These are phyloP conservation scores for Emergomyces orientalis DNA, from an alignment of 2,329 filamentous ascomycete species.

Conservation along the genomic window DNA sequence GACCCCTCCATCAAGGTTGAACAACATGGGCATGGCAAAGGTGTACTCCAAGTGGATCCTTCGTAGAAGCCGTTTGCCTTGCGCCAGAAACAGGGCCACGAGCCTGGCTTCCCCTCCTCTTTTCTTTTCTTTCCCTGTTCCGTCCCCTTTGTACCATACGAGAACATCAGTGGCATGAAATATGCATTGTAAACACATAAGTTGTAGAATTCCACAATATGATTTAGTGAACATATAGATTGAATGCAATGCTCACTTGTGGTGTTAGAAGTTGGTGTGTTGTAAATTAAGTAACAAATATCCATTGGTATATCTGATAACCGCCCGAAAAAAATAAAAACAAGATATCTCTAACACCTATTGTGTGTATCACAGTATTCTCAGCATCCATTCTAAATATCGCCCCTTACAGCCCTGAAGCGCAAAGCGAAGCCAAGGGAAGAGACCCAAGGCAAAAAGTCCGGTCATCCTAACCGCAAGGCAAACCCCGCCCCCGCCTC, in stretches of 20 bases:
- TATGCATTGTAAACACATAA: no score
- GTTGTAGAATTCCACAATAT: no score
- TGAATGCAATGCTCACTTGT: neutral
- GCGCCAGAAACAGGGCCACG: no score
- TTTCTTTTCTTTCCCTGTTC: no score
- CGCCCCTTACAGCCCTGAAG: neutral
- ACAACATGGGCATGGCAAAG: neutral
- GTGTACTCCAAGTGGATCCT: no score
- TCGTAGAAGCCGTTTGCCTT: no score
- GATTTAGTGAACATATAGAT: neutral
- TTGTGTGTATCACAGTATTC: neutral
- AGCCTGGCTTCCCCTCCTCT: no score
- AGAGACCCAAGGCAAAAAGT: neutral
- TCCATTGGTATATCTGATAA: neutral
- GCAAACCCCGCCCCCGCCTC: conserved; percentile 48
- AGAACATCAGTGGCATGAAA: no score
- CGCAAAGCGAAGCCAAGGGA: neutral
- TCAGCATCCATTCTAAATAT: neutral
- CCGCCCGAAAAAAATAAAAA: neutral
- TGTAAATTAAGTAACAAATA: neutral
- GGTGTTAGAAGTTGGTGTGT: neutral
- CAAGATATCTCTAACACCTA: neutral
- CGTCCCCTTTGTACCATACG: no score
- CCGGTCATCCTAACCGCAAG: conserved; percentile 48
- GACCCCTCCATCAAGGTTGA: neutral